Evolutionary conservation across 2,329 filamentous ascomycete genomes (phyloP).

Genomic region (Fusarium abutilonis): DNA sequence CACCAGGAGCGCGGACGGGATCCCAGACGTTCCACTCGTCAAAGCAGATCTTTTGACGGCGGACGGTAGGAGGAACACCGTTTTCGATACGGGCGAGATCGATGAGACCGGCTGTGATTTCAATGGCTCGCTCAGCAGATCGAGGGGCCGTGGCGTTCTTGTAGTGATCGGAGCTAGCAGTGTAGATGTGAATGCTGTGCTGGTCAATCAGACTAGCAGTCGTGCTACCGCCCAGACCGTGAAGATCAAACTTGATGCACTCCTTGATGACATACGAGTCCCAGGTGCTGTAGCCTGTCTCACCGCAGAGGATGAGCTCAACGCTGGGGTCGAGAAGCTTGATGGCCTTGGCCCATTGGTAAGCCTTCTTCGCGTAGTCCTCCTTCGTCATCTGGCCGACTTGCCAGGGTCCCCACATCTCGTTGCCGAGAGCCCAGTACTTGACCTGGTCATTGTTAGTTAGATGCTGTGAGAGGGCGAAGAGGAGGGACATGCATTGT

Average conservation of each 20-base stretch:
- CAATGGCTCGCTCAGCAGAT: slow-evolving; percentile 77
- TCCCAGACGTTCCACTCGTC: slow-evolving; percentile 91
- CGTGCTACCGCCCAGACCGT: slow-evolving; percentile 49
- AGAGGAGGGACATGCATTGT: slow-evolving; percentile 58
- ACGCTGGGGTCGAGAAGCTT: slow-evolving; percentile 77
- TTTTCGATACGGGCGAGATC: slow-evolving; percentile 79
- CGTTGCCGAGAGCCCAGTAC: slow-evolving; percentile 88
- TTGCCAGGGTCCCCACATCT: slow-evolving; percentile 74
- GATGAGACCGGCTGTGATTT: slow-evolving; percentile 74
- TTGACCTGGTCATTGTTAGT: slow-evolving; percentile 60
- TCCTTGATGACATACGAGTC: slow-evolving; percentile 78
- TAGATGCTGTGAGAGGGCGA: fast-evolving
- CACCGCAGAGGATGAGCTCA: slow-evolving; percentile 77
- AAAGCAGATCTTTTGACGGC: slow-evolving; percentile 77
- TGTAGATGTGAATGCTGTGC: slow-evolving; percentile 85
- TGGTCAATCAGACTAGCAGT: slow-evolving; percentile 70
- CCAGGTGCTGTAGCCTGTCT: slow-evolving; percentile 75
- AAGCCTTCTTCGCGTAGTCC: slow-evolving; percentile 73
- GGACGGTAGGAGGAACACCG: slow-evolving; percentile 65
- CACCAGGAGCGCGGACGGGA: slow-evolving; percentile 74
- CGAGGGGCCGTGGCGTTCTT: slow-evolving; percentile 70
- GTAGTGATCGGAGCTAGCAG: slow-evolving; percentile 63
- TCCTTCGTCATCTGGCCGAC: slow-evolving; percentile 75
- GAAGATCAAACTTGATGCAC: slow-evolving; percentile 60
- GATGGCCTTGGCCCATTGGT: slow-evolving; percentile 77